phyloP scores from a whole-genome alignment of 352 stramenopile species.

The Phytophthora pinifolia region DNA sequence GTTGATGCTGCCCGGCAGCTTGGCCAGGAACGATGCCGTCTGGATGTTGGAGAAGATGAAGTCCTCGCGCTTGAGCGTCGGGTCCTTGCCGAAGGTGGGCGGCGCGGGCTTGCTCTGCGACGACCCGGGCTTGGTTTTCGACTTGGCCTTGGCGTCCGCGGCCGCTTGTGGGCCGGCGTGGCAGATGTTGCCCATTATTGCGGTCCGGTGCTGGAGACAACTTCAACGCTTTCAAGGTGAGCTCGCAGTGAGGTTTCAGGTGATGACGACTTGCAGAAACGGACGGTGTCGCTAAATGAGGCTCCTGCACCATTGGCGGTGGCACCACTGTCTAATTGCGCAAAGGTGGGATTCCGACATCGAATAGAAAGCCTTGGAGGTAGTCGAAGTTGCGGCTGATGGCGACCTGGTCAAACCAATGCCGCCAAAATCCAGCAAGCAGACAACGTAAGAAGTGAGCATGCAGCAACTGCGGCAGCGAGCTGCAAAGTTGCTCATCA shows the following conservation, averaged over 20 bases:
- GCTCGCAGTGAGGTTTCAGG: conserved; percentile 11
- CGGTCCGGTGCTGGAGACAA: conserved; percentile 5
- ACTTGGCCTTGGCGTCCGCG: conserved; percentile 2
- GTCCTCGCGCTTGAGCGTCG: conserved; percentile 67
- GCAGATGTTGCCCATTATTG: conserved; percentile 61
- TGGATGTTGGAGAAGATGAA: conserved; percentile 61
- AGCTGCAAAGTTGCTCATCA: background rate
- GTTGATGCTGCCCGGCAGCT: conserved; percentile 61
- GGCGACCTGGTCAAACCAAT: no score
- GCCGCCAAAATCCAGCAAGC: no score
- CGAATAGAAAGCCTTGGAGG: no score
- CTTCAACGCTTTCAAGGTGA: conserved; percentile 16
- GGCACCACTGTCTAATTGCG: no score
- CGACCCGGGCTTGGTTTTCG: background rate
- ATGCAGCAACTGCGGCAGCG: no score
- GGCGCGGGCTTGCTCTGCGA: conserved; percentile 13
- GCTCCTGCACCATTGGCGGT: background rate
- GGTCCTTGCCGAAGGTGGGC: conserved; percentile 59
- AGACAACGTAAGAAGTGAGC: no score
- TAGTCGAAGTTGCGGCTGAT: no score
- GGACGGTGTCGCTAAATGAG: conserved; percentile 8
- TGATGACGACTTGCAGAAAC: conserved; percentile 13
- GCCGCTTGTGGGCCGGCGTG: conserved; percentile 32
- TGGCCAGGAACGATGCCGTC: conserved; percentile 43
- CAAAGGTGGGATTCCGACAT: no score